These are phyloP conservation scores for Hypoxylon sp. DNA, from an alignment of 2,329 filamentous ascomycete genomes.

Conservation along the genomic window DNA sequence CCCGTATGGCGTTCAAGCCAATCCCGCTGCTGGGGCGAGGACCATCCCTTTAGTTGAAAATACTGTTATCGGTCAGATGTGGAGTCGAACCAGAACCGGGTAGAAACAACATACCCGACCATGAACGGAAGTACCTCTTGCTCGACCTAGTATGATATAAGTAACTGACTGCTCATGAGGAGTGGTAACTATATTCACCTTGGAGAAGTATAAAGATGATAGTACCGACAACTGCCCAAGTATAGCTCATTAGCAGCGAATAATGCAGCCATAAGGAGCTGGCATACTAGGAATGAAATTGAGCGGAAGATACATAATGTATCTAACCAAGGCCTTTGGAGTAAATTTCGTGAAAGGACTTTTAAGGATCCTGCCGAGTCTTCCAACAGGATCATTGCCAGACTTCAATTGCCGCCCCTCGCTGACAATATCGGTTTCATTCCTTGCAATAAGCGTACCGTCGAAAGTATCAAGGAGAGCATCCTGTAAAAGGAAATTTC, in stretches of 20 bases:
- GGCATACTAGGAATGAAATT: slow-evolving; percentile 84
- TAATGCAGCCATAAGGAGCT: neutral
- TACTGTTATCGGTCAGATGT: slow-evolving; percentile 72
- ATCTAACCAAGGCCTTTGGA: slow-evolving; percentile 77
- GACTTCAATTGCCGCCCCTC: slow-evolving; percentile 81
- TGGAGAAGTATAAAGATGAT: slow-evolving; percentile 84
- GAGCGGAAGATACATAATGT: slow-evolving; percentile 87
- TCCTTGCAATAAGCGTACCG: slow-evolving; percentile 71
- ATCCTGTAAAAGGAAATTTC: slow-evolving; percentile 83
- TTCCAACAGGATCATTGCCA: slow-evolving; percentile 69
- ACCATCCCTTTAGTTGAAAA: slow-evolving; percentile 93
- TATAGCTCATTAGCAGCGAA: slow-evolving; percentile 7
- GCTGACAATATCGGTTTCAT: slow-evolving; percentile 73
- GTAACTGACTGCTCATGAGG: slow-evolving; percentile 3
- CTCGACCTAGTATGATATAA: slow-evolving; percentile 58
- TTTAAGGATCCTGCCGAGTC: slow-evolving; percentile 71
- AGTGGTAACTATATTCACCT: slow-evolving; percentile 58
- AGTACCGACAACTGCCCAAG: slow-evolving; percentile 79
- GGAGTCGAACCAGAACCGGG: slow-evolving; percentile 53
- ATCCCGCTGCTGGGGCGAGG: slow-evolving; percentile 71
- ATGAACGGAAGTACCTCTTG: slow-evolving; percentile 66
- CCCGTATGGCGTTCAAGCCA: slow-evolving; percentile 80
- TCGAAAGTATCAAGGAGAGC: slow-evolving; percentile 92
- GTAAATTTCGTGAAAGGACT: slow-evolving; percentile 70
- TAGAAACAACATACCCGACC: slow-evolving; percentile 63